These are phyloP conservation scores for Coffea eugenioides DNA, from an alignment of 257 asterid species.

Conservation along the genomic window DNA sequence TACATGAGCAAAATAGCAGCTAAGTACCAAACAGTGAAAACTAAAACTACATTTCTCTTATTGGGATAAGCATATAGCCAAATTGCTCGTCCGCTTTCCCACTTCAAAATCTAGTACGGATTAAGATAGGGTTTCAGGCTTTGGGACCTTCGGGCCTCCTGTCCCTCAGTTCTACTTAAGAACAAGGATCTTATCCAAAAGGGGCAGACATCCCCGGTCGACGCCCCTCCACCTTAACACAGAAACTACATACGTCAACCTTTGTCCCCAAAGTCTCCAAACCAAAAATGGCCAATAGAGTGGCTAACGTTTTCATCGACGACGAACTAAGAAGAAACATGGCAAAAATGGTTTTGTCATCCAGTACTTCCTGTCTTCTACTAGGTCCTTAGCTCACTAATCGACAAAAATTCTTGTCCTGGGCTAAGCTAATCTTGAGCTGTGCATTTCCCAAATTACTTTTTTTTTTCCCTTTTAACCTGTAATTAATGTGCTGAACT, in stretches of 20 bases:
- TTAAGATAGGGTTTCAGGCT: not conserved
- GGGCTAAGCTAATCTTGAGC: constrained; percentile 10
- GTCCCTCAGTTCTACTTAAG: not conserved
- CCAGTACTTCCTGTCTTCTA: constrained; percentile 27
- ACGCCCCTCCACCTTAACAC: not conserved
- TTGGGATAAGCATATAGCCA: not conserved
- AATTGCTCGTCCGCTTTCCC: not conserved
- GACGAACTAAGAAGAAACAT: constrained; percentile 34
- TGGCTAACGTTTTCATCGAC: constrained; percentile 41
- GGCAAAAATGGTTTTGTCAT: constrained; percentile 22
- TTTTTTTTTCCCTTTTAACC: not conserved
- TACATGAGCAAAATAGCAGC: no score
- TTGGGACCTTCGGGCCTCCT: not conserved
- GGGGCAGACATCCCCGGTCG: not conserved
- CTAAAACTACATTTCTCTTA: no score
- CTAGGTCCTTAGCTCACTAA: not conserved
- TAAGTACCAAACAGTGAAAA: no score
- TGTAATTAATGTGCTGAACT: not conserved
- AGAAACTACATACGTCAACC: constrained; percentile 15
- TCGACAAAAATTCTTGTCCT: constrained; percentile 13
- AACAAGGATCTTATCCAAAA: constrained; percentile 20
- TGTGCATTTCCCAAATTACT: not conserved
- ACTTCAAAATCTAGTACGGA: not conserved
- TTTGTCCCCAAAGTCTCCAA: constrained; percentile 31
- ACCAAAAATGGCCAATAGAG: constrained; percentile 24